A percentile compares a stretch with the other conserved stretches of the same genome.
Conservation (phyloP, 2,329 filamentous ascomycete species). For the Aureobasidium sp. region DNA sequence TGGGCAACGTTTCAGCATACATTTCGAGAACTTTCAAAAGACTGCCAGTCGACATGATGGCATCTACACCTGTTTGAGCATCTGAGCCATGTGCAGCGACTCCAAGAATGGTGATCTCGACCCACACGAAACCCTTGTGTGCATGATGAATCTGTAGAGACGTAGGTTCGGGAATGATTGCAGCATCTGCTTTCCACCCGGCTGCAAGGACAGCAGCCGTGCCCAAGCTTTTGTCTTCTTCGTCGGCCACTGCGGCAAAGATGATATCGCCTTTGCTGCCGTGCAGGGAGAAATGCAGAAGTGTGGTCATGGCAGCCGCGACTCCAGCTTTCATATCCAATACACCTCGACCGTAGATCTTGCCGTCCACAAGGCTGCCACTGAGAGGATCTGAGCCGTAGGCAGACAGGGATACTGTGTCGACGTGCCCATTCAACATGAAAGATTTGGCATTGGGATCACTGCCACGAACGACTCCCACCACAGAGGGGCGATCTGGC, state of each 20-base stretch:
- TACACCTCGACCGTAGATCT: conserved; percentile 1
- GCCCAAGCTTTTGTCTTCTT: background rate
- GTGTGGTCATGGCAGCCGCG: conserved; percentile 4
- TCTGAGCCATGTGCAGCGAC: conserved; percentile 2
- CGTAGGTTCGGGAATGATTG: conserved; percentile 1
- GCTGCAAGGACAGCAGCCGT: background rate
- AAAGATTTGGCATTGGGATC: background rate
- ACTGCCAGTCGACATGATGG: background rate
- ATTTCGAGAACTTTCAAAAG: background rate
- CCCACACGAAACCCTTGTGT: conserved; percentile 12
- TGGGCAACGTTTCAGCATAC: background rate
- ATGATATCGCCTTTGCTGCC: conserved; percentile 2
- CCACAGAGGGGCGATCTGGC: background rate
- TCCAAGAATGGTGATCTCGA: background rate
- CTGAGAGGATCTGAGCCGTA: background rate
- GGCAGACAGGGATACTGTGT: background rate
- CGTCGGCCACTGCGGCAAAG: background rate
- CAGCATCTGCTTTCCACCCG: conserved; percentile 8
- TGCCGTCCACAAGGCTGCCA: background rate
- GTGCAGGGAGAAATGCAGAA: background rate
- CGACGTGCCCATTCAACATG: background rate
- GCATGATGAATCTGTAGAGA: background rate
- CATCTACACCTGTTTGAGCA: background rate
- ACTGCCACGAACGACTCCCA: background rate
- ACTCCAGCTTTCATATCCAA: conserved; percentile 10